Evolutionary conservation across 2,329 filamentous ascomycete species (phyloP), one percentile per base, ranked within the genome.

Genomic region (Fusarium sambucinum): DNA sequence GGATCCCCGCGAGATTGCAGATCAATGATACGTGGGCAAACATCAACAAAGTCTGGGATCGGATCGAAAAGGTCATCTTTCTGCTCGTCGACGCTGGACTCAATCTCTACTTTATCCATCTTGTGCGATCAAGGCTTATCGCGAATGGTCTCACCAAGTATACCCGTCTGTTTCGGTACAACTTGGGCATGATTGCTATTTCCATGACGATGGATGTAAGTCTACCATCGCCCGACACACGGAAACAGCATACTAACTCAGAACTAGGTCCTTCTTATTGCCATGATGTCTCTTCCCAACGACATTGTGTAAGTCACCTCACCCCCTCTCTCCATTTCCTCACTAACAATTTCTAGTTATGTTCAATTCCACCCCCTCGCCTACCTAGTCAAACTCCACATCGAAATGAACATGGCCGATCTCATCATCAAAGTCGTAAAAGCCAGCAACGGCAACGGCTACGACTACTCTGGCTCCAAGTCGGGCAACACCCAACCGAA

Each of bases 351-450:
- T 30, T 16, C 53, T 27, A 76, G 77, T 32, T 77, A 75, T 66
- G 79, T 84, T 27, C 82, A 84, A 63, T 84, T 86, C 72, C 83
- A 85, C 37, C 83, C 84, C 2, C 77, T 86, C 7, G 83, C 82
- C 4, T 86, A 85, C 70, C 78, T 84, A 19, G 82, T 85, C 59
- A 86, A 86, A 56, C 79, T 86, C 17, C 82, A 86, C 63, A 85
- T 86, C 67, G 84, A 86, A 68, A 81, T 86, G 79, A 81, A 80
- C 41, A 85, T 86, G 83, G 83, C 84, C 52, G 82, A 83, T 40
- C 80, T 86, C 41, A 85, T 86, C 69, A 80, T 73, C 33, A 80
- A 79, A 35, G 75, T 82, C 0, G 70, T 75, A 19, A 73, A 68
- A 23, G 71, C 71, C 27, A 72, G 66, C 40, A 74, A 55, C 9